These are phyloP conservation scores for Pseudogymnoascus destructans DNA, from an alignment of 2,329 filamentous ascomycete genomes.

Conservation along the genomic window DNA sequence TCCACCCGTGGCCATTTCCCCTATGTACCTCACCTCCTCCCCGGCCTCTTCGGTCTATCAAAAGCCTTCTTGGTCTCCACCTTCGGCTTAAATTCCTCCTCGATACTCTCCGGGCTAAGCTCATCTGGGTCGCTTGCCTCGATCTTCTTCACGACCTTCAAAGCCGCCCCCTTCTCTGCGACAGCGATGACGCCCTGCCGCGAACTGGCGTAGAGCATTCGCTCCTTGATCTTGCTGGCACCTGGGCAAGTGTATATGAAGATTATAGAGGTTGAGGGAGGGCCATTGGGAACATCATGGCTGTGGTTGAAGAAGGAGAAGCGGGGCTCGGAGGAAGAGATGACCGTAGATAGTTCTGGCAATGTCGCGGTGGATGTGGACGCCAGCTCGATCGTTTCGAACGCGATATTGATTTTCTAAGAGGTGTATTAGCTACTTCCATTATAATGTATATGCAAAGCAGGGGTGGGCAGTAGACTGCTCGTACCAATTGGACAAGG, in stretches of 20 bases:
- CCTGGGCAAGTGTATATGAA: constrained; percentile 76
- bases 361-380: constrained; percentile 40
- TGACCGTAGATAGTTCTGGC: constrained; percentile 41
- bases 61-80: constrained; percentile 55
- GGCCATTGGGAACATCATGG: constrained; percentile 39
- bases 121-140: constrained; percentile 56
- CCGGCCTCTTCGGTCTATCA: constrained; percentile 66
- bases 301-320: constrained; percentile 66
- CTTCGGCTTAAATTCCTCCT: constrained; percentile 55
- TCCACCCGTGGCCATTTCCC: not conserved
- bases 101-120: constrained; percentile 52
- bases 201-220: constrained; percentile 72
- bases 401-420: constrained; percentile 58
- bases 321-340: constrained; percentile 56
- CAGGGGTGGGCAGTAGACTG: not conserved
- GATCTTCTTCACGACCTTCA: constrained; percentile 57
- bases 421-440: not conserved
- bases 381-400: constrained; percentile 56
- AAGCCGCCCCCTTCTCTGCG: constrained; percentile 50
- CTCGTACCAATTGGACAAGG: constrained; percentile 53
- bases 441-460: not conserved
- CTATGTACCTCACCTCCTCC: constrained; percentile 27
- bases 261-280: constrained; percentile 45
- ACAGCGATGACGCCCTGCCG: constrained; percentile 53
- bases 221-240: constrained; percentile 61